Percentiles rank a stretch among this genome's conserved stretches.
Evolutionary conservation across 805 yeast species (phyloP).

Genomic region (Wickerhamomyces strasburgensis): DNA sequence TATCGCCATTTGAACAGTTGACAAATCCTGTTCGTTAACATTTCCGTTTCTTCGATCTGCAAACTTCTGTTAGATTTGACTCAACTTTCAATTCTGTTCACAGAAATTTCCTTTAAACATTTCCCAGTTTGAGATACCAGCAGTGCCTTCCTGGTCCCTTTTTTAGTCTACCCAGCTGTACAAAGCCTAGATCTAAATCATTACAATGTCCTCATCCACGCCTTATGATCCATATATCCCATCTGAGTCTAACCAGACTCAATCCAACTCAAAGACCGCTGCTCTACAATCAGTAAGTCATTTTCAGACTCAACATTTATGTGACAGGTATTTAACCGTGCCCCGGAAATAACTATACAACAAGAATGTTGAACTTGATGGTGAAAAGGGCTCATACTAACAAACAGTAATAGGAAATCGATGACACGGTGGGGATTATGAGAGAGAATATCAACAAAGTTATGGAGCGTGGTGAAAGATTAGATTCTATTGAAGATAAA

Average conservation of each 20-base stretch:
- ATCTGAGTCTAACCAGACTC: constrained; percentile 33
- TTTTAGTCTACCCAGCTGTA: too few relatives aligned
- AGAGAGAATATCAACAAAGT: constrained; percentile 94
- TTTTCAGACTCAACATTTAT: neutral
- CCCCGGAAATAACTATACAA: neutral
- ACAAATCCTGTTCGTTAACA: too few relatives aligned
- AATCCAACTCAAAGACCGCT: constrained; percentile 43
- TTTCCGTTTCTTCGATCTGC: too few relatives aligned
- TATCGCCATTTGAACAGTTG: too few relatives aligned
- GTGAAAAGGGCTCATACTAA: constrained; percentile 13
- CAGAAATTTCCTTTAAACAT: too few relatives aligned
- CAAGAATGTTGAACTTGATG: neutral
- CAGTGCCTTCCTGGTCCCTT: too few relatives aligned
- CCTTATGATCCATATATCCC: constrained; percentile 88
- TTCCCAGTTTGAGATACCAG: too few relatives aligned
- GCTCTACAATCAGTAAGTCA: constrained; percentile 73
- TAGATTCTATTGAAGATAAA: constrained; percentile 87
- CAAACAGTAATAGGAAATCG: constrained; percentile 60
- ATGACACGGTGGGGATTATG: constrained; percentile 96
- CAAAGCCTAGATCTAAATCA: too few relatives aligned
- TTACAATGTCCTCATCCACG: constrained; percentile 64
- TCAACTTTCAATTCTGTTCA: too few relatives aligned
- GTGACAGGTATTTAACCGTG: too few relatives aligned
- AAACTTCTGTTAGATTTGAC: too few relatives aligned
- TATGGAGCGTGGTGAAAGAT: constrained; percentile 88